Evolutionary conservation across 1,284 basidiomycete species (phyloP), one percentile per base, ranked within the genome.

Genomic region (Trametes polyzona): DNA sequence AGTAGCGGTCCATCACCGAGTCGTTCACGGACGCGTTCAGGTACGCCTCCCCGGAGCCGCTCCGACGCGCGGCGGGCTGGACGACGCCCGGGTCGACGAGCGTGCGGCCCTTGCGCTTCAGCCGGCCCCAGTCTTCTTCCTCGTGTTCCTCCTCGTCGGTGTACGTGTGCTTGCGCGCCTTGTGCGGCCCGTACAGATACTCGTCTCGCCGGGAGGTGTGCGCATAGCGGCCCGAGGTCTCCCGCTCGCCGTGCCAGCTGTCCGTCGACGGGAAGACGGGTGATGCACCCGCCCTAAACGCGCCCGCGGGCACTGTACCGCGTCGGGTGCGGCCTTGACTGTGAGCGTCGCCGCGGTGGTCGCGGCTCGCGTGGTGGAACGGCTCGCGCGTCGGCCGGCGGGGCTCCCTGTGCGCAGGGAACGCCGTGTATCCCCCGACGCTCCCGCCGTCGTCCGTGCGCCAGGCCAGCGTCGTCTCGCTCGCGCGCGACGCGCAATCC

Each of bases 371-470:
- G 30, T 51, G 52, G 53, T 60, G 33, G 41, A 29, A 68, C 35
- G 67, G 62, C 49, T 62, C 66, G 36, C 64, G 64, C 29, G 65
- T 65, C 35, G 52, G 36, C 1, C 57, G 51, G n/a, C 66, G 64
- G 4, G 65, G 57, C 49, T 58, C 56, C 14, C 57, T 32, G 17
- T 14, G 51, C 40, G 48, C 44, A 4, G 57, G 51, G 26, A 53
- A 46, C 14, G 52, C 50, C 57, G 52, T 60, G 33, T 46, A 51
- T 16, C 16, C 23, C 23, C 16, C 27, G 16, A 14, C 44, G 30
- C 29, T 30, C 6, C 19, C 29, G 43, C 21, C 59, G 44, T 55
- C 59, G 39, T 39, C 48, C 43, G 58, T 40, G 24, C 43, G 42
- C 29, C 46, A 51, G 41, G 55, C 60, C 33, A 51, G 58, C 42